Conservation (phyloP, 306 rosid species). For the Amphicarpaea edgeworthii region DNA sequence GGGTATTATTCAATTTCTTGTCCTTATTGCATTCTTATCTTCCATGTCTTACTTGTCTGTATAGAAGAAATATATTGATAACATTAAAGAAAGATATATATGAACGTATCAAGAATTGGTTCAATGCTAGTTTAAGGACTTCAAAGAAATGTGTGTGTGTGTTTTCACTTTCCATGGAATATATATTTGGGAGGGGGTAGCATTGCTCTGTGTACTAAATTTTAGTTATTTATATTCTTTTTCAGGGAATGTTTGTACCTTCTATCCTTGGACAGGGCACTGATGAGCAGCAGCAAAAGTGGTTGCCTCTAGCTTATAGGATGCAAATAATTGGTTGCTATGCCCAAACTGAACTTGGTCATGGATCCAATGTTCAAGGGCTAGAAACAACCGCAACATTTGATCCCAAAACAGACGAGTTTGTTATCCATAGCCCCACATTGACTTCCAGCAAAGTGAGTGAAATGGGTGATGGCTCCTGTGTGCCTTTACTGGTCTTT, state of each 20-base stretch:
- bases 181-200: background rate
- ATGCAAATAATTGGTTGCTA: conserved; percentile 99
- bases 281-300: conserved; percentile 89
- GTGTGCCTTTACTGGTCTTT: background rate
- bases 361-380: conserved; percentile 98
- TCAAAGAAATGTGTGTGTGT: conserved; percentile 9
- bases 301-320: conserved; percentile 89
- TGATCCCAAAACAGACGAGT: conserved; percentile 86
- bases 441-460: conserved; percentile 96
- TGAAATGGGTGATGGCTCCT: conserved; percentile 19
- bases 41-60: conserved; percentile 10
- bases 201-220: conserved; percentile 26
- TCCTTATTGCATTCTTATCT: conserved; percentile 24
- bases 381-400: conserved; percentile 97
- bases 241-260: conserved; percentile 95
- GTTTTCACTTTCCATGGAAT: background rate
- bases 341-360: conserved; percentile 99
- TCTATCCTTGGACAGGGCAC: conserved; percentile 88
- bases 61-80: conserved; percentile 10
- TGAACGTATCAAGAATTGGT: conserved; percentile 17
- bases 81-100: background rate
- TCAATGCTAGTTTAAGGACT: conserved; percentile 20
- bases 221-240: conserved; percentile 36
- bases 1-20: conserved; percentile 65
- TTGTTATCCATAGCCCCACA: conserved; percentile 89